Evolutionary conservation across 2,329 filamentous ascomycete species (phyloP), one percentile per base, ranked within the genome.

Genomic region (Tolypocladium inflatum): DNA sequence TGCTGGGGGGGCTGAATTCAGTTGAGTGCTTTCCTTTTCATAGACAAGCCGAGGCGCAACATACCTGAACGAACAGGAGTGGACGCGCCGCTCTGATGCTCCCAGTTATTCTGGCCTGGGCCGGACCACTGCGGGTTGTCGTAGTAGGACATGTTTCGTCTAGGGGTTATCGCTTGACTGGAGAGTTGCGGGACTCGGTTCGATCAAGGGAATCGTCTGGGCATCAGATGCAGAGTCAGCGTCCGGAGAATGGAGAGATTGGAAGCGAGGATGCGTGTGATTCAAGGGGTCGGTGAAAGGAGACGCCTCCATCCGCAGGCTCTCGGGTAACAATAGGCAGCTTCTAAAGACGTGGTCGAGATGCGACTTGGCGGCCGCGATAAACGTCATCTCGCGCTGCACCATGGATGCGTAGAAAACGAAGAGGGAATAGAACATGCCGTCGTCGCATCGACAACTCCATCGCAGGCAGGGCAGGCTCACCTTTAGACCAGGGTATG

Each of bases 81-180:
- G 39, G 70, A 66, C 42, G 71, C 65, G 57, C 73, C 72, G 41
- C 58, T 55, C 64, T 77, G 75, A 60, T 76, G 74, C n/a, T 78
- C 75, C 75, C 75, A 78, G 68, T 71, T 76, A 67, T 73, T 77
- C 62, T 73, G 70, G 61, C 58, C 61, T 30, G 67, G 64, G 56
- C 68, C 67, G 59, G 74, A 68, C 74, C 74, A 71, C 63, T 71
- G 74, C 39, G 69, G 67, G 65, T 76, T 76, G 61, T 77, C 74
- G 72, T 77, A 77, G 67, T 77, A 77, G 65, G 74, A 76, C 74
- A 76, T 76, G 66, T 55, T 61, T 42, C 26, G 55, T 56, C 55
- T 53, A 17, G 45, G 11, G 33, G 37, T 35, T n/a, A 38, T 17
- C 17, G 37, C 33, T 57, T 37, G 23, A 30, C 21, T 21, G 21